Evolutionary conservation across 129 eudicot species (phyloP), one percentile per base, ranked within the genome.

Genomic region (Flaveria trinervia): DNA sequence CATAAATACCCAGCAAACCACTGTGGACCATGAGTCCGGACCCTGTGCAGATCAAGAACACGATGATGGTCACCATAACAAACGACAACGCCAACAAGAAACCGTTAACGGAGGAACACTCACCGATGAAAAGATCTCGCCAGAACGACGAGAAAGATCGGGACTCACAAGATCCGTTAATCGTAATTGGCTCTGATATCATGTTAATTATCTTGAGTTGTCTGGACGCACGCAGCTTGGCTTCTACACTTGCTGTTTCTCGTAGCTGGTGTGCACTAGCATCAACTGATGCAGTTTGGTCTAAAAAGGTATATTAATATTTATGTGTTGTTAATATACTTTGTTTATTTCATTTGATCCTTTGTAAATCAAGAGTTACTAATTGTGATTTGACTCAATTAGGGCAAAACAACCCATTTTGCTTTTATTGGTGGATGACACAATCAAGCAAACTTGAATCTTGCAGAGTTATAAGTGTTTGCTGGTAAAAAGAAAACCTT

Each of bases 191-290:
- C 16, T 62, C 64, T 26, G 92, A 87, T 79, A 66, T 87, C 49
- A 87, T 87, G 92, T 41, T 78, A 50, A 74, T 74, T 69, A 82
- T 84, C 70, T 68, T 90, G 51, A 71, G 56, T 51, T 7, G 4
- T 65, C 82, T 88, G 3, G 96, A 90, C 72, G 92, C 90, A 82
- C 86, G 80, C 82, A 88, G 92, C 77, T 66, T 84, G 83, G 96
- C 88, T 85, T 81, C 82, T 36, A 75, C 84, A 10, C 90, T 85
- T 57, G 67, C 84, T 76, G 96, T 88, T 26, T 90, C 92, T 25
- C 80, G 85, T 67, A 73, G 65, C 13, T 90, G 96, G 96, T 78
- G 50, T n/a, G 74, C 56, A 14, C 75, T 88, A 3, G 96, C 92
- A 84, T 90, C 87, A 17, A 66, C 71, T 30, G 90, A 90, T 68